Conservation (phyloP, 1,284 basidiomycete genomes). For the Naganishia sp. region DNA sequence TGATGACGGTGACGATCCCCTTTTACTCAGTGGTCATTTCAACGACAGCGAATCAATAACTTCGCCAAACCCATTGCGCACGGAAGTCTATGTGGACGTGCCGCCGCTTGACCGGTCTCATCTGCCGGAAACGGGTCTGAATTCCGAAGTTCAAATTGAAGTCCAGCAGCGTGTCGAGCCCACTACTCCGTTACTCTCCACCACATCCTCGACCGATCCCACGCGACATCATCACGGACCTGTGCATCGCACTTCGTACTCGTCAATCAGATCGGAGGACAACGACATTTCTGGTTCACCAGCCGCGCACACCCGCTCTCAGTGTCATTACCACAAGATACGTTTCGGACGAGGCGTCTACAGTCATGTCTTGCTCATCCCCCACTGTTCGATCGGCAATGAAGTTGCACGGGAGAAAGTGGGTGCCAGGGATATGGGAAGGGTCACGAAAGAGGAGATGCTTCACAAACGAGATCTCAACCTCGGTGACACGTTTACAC, state of each 20-base stretch:
- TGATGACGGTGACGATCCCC: conserved; percentile 22
- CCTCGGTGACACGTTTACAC: conserved; percentile 24
- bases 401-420: neutral
- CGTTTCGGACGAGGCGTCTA: conserved; percentile 24
- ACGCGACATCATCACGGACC: conserved; percentile 31
- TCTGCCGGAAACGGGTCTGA: neutral
- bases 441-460: conserved; percentile 33
- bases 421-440: conserved; percentile 27
- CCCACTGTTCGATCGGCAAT: conserved; percentile 23
- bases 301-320: conserved; percentile 32
- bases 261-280: neutral
- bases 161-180: neutral
- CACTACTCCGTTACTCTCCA: neutral
- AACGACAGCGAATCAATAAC: neutral
- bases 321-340: conserved; percentile 34
- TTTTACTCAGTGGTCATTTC: conserved; percentile 11
- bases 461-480: conserved; percentile 18
- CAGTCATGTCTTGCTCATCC: conserved; percentile 27
- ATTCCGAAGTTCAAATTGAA: conserved; percentile 4
- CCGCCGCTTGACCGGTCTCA: conserved; percentile 6
- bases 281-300: conserved; percentile 22
- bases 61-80: neutral
- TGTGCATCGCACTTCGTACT: conserved; percentile 1
- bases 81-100: conserved; percentile 20
- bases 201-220: conserved; percentile 6